Evolutionary conservation across 768 basidiomycete species (phyloP), one percentile per base, ranked within the genome.

Genomic region (Hypholoma fasciculare): DNA sequence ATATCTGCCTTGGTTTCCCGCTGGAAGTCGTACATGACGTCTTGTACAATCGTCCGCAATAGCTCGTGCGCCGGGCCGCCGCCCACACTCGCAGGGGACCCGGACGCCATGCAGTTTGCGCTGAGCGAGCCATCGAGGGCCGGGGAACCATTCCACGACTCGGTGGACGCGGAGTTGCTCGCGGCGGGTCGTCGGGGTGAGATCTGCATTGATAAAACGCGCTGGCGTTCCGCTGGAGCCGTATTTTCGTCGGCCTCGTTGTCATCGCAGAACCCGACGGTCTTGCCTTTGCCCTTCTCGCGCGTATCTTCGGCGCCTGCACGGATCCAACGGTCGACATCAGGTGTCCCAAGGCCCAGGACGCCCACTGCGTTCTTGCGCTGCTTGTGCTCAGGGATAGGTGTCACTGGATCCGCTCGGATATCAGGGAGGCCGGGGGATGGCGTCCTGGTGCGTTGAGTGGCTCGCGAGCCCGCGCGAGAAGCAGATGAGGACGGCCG

Each of bases 1-100:
- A 91, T 83, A 76, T 90, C 86, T n/a, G 82, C 77, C 64, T 82
- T 80, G 20, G 83, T 85, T 68, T 91, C 88, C 61, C 79, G 76
- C 67, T 86, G 87, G 65, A 83, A 88, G 61, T 92, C 90, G 61
- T 79, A 82, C 84, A 92, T 84, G 57, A 84, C 86, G 54, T 91
- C 89, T 46, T 81, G 79, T 52, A 92, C 81, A 54, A 90, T 83
- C 20, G 78, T 78, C 54, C 83, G 82, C 58, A 92, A 69, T 26
- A 90, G 75, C 40, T 87, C 85, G 49, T 89, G 85, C 14, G 84
- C 79, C 5, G 73, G 30, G 71, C 67, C 1, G 65, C 70, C 38
- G 67, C 69, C 61, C 64, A 74, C 47, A 13, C 30, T 9, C 30
- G 49, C 42, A 16, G 61, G 43, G 7, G 49, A 49, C n/a, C 5